Base-by-base conservation (phyloP, 257 asterid genomes). In the Osmanthus fragrans region DNA sequence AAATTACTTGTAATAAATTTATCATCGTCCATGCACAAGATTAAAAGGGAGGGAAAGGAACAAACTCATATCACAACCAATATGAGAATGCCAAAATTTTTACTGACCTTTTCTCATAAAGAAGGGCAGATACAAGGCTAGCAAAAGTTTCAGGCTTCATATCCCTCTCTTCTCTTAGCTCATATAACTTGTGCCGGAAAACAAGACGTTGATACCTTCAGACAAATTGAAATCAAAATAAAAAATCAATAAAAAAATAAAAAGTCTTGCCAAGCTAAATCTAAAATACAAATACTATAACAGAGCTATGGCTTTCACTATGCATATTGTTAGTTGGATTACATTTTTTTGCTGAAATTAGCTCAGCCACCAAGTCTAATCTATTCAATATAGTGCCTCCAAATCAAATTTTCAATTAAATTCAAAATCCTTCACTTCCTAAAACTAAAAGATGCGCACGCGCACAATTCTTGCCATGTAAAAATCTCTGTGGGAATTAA, bases 61-160 rank as follows among this genome's bases (percentile, higher is more conserved):
- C 68, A 23, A 60, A 60, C 68, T 60, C 33, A 60, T 60, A 23
- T 60, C 33, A 60, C 16, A 63, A 25, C 69, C 36, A 63, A 13
- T 63, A 27, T 27, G 36, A 4, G 33, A 63, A 11, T 12, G 32
- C 2, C 63, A 75, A 58, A 5, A 29, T 70, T 51, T 11, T 70
- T 10, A 84, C 90, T 4, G 51, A 92, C 98, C 98, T 94, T 76
- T 92, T 92, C 89, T 94, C 97, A 58, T 92, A 94, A 64, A 89
- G 93, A 42, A 92, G 71, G 16, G 97, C 97, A 72, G 99, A 94
- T 29, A 94, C 97, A 69, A 94, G 97, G 89, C 96, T 94, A 21
- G 99, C 92, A 89, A 94, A 94, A 72, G 97, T 94, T 80, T 94
- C 99, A 39, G 99, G 98, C 90, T 91, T 95, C 98, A 95, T 93